Base-by-base conservation (phyloP, 148 eudicot genomes). In the Camellia sinensis region DNA sequence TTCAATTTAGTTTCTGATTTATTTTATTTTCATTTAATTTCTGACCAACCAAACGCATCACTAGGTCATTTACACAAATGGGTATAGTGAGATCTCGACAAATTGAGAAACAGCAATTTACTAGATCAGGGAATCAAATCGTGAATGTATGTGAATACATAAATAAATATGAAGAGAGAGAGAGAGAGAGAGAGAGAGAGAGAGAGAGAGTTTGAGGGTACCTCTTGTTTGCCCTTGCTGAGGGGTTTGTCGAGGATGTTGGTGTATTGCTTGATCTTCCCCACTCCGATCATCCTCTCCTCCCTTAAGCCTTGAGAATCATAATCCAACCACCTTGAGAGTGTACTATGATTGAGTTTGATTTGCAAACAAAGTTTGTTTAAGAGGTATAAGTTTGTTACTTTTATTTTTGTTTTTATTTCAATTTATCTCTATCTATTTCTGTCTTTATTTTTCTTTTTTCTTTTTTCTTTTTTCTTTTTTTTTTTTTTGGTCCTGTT, bases 221-320 rank as follows among this genome's bases (percentile, higher is more conserved):
- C 99, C 98, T 97, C 99, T 79, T 97, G 97, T 83, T 92, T 94
- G 77, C 98, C 98, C 82, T 91, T 94, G 86, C 94, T 89, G 60
- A 94, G 84, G 70, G 99, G 99, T 79, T 88, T 92, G 70, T 97
- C 99, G 44, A 97, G 97, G 73, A 97, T 94, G 46, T 97, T 97
- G 0, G 94, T 29, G 85, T 97, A 94, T 60, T 94, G 98, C 86
- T 97, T 97, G 76, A 88, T 88, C 90, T 94, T 94, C 81, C 97
- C 95, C 10, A 74, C 94, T 84, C 98, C 97, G 73, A 94, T 92
- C 98, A 94, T 94, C 71, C 63, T 76, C 40, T 80, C 68, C 76
- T 61, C 71, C 19, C 71, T 29, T 29, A 29, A 29, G 37, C 37
- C 37, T 29, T 29, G 37, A 29, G 37, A 29, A 29, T 29, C 37